These are phyloP conservation scores for Castanopsis chinensis DNA, from an alignment of 306 rosid genomes.

Conservation along the genomic window DNA sequence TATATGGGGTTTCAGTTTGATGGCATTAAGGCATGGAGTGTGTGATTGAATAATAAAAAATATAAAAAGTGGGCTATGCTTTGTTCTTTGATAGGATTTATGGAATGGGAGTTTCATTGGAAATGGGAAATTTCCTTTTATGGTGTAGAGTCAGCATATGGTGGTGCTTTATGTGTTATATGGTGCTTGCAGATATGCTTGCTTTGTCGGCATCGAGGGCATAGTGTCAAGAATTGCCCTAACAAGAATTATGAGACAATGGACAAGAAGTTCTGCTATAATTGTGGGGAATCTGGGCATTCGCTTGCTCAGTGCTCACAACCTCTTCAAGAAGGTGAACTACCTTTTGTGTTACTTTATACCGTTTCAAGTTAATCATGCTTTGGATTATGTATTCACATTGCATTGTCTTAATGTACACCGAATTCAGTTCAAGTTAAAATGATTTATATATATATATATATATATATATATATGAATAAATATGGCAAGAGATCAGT, in stretches of 20 bases:
- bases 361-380: background rate
- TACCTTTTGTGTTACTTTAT: background rate
- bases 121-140: background rate
- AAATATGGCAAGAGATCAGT: background rate
- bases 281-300: slow-evolving; percentile 86
- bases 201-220: slow-evolving; percentile 84
- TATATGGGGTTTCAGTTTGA: background rate
- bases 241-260: slow-evolving; percentile 38
- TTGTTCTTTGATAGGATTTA: background rate
- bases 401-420: background rate
- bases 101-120: background rate
- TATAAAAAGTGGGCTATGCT: background rate
- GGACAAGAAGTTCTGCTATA: slow-evolving; percentile 64
- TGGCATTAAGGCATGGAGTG: background rate
- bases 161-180: slow-evolving; percentile 2
- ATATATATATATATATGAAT: no score
- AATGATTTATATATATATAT: background rate
- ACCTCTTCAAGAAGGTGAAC: slow-evolving; percentile 70
- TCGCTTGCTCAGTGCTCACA: slow-evolving; percentile 57
- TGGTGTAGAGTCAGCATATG: background rate
- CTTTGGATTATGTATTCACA: background rate
- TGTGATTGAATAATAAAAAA: background rate
- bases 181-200: slow-evolving; percentile 66
- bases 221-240: slow-evolving; percentile 79
- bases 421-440: slow-evolving; percentile 1